Percentiles rank a stretch among this genome's conserved stretches.
phyloP scores from a whole-genome alignment of 2,329 filamentous ascomycete genomes.

The Penicillium oxalicum region DNA sequence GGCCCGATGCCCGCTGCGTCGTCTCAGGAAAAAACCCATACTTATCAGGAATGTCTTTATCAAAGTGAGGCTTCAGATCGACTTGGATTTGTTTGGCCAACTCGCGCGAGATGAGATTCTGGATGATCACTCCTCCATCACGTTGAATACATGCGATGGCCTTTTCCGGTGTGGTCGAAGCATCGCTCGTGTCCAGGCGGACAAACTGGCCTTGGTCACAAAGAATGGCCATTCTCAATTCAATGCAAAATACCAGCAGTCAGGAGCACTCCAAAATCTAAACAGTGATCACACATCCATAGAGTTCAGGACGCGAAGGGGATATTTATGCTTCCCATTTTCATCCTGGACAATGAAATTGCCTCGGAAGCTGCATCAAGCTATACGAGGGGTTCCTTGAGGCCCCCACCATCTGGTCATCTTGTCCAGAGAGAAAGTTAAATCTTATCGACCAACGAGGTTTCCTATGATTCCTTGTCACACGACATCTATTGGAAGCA shows the following conservation, averaged over 20 bases:
- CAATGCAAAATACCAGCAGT: not conserved
- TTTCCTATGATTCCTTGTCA: not conserved
- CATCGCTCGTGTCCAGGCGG: slow-evolving; percentile 2
- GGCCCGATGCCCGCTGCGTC: slow-evolving; percentile 37
- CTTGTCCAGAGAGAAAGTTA: too few species aligned
- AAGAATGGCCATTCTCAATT: not conserved
- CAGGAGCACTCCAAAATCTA: too few species aligned
- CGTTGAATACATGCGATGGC: slow-evolving; percentile 6
- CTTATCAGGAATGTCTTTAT: slow-evolving; percentile 32
- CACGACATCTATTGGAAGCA: not conserved
- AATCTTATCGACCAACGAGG: not conserved
- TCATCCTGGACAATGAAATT: not conserved
- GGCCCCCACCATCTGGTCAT: not conserved
- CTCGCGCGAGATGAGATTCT: slow-evolving; percentile 29
- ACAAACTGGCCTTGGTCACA: not conserved
- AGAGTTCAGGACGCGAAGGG: too few species aligned
- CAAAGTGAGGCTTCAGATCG: slow-evolving; percentile 37
- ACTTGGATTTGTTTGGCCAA: slow-evolving; percentile 32
- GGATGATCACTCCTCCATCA: slow-evolving; percentile 20
- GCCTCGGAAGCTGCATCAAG: not conserved
- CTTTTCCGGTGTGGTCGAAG: slow-evolving; percentile 3
- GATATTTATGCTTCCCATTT: too few species aligned
- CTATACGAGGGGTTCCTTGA: not conserved
- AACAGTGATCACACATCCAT: too few species aligned
- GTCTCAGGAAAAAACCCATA: slow-evolving; percentile 39